Conservation (phyloP, 192 early-diverging fungal species). For the Coemansia sp. region DNA sequence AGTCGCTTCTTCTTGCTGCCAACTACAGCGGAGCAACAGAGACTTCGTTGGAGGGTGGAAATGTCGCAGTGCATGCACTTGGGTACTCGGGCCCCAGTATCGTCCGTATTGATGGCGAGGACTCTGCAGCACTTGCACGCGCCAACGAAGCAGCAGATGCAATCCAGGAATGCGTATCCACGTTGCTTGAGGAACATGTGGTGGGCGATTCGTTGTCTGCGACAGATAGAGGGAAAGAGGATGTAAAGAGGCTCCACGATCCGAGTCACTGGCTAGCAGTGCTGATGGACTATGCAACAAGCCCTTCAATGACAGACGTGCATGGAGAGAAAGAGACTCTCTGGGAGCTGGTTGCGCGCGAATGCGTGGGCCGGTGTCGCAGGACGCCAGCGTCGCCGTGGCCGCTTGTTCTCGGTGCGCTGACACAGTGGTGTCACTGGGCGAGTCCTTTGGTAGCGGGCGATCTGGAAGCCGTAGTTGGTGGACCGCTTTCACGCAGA, state of each 20-base stretch:
- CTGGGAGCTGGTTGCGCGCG: constrained; percentile 17
- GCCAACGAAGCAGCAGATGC: constrained; percentile 13
- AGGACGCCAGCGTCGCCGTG: constrained; percentile 18
- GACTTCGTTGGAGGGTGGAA: neutral
- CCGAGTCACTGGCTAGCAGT: constrained; percentile 28
- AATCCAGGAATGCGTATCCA: constrained; percentile 29
- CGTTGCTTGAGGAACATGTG: constrained; percentile 17
- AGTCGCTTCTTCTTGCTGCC: constrained; percentile 20
- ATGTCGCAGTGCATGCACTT: neutral
- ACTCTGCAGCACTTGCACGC: constrained; percentile 12
- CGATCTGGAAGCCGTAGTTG: constrained; percentile 27
- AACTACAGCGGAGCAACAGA: constrained; percentile 1
- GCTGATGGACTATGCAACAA: constrained; percentile 1
- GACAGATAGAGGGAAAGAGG: neutral
- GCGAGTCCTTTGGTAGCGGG: constrained; percentile 13
- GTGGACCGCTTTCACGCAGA: constrained; percentile 20
- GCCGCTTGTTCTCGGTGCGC: constrained; percentile 28
- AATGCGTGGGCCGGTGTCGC: neutral
- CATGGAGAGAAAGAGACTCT: neutral
- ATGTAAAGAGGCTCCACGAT: constrained; percentile 10
- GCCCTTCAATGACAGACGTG: neutral
- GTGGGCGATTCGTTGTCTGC: constrained; percentile 19
- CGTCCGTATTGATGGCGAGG: constrained; percentile 7
- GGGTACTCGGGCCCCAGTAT: constrained; percentile 7
- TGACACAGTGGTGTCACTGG: constrained; percentile 42